These are phyloP conservation scores for Salix udensis DNA, from an alignment of 345 rosid species.

Conservation along the genomic window DNA sequence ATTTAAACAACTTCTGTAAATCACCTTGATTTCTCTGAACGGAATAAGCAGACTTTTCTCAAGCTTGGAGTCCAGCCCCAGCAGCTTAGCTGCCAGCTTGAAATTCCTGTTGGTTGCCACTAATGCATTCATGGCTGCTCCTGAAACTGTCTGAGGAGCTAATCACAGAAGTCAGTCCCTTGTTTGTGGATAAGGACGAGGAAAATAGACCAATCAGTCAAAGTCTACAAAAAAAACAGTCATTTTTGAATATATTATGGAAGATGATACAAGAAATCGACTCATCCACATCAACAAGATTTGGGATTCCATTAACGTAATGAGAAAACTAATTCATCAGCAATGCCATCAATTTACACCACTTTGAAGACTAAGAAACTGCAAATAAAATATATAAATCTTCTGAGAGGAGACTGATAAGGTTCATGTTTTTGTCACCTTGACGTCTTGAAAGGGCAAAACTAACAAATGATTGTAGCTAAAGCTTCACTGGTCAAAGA, in stretches of 20 bases:
- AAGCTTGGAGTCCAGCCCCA: slow-evolving; percentile 93
- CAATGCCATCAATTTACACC: too few species aligned
- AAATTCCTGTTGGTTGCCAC: slow-evolving; percentile 97
- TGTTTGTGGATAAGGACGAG: not conserved
- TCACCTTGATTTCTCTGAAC: slow-evolving; percentile 93
- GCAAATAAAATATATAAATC: too few species aligned
- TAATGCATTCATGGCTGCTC: slow-evolving; percentile 77
- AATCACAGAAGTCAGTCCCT: slow-evolving; percentile 1
- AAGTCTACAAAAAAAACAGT: not conserved
- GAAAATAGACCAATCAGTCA: slow-evolving; percentile 1
- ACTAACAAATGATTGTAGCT: not conserved
- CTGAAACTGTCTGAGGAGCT: slow-evolving; percentile 15
- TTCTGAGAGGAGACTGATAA: too few species aligned
- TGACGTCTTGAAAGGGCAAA: not conserved
- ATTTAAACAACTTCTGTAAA: not conserved
- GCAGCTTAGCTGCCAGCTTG: slow-evolving; percentile 78
- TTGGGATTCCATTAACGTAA: not conserved
- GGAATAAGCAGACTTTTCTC: slow-evolving; percentile 94
- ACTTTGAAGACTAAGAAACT: too few species aligned
- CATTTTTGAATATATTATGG: not conserved
- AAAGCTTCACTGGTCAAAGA: not conserved
- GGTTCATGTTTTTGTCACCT: not conserved
- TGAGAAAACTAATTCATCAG: not conserved
- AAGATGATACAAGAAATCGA: not conserved
- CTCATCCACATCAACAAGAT: not conserved